Evolutionary conservation across 129 eudicot genomes (phyloP).

Genomic region (Kitagawia praeruptora): DNA sequence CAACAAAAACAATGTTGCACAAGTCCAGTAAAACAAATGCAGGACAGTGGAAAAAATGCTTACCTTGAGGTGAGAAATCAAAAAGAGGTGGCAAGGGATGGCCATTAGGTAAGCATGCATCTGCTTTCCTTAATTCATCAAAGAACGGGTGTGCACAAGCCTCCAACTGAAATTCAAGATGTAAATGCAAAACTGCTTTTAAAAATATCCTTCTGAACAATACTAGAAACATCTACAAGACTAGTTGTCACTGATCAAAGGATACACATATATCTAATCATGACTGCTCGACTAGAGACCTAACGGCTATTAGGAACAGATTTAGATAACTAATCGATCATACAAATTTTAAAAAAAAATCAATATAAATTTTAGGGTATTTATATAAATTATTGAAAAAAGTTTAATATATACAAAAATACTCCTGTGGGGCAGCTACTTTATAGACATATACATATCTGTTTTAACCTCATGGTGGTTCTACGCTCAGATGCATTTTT

Average conservation of each 20-base stretch:
- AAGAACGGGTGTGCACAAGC: slow-evolving; percentile 97
- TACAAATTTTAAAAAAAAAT: no score
- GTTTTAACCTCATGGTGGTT: no score
- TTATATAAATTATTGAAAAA: no score
- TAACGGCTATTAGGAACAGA: neutral
- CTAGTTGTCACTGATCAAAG: neutral
- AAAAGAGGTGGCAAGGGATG: slow-evolving; percentile 80
- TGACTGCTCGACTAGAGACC: neutral
- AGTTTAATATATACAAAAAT: no score
- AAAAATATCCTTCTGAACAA: neutral
- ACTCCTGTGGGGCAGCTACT: no score
- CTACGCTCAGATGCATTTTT: no score
- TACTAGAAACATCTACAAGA: neutral
- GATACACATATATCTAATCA: neutral
- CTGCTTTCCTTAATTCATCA: slow-evolving; percentile 71
- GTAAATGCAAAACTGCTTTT: neutral
- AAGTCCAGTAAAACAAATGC: neutral
- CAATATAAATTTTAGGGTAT: no score
- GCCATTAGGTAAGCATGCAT: slow-evolving; percentile 74
- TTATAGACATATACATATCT: no score
- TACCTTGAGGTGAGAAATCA: slow-evolving; percentile 87
- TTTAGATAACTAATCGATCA: neutral
- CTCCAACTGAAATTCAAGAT: slow-evolving; percentile 57
- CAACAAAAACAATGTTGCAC: neutral
- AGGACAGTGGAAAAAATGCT: neutral